phyloP scores from a whole-genome alignment of 176 grass and related monocot genomes.

The Triticum urartu region DNA sequence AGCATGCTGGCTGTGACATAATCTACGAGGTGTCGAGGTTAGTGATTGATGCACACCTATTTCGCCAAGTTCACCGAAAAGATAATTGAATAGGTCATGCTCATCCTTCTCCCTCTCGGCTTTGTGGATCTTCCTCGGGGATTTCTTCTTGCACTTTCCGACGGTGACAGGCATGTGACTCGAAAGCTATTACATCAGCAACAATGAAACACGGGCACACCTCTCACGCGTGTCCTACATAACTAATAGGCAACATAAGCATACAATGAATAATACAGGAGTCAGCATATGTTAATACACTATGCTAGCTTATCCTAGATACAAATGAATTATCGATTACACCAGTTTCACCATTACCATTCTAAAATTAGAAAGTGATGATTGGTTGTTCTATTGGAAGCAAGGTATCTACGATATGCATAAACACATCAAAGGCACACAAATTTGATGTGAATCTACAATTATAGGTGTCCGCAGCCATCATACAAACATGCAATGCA shows the following conservation, averaged over 20 bases:
- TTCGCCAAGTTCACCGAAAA: conserved; percentile 50
- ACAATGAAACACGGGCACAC: background rate
- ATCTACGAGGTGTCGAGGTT: no score
- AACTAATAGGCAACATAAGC: background rate
- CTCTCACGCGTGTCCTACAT: background rate
- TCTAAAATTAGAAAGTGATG: no score
- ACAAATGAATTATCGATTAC: no score
- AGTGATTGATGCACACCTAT: no score
- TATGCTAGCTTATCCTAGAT: background rate
- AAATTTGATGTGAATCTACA: conserved; percentile 23
- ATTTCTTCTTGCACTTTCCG: conserved; percentile 53
- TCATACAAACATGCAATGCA: background rate
- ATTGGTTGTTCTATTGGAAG: background rate
- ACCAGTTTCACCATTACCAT: no score
- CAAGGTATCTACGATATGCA: conserved; percentile 1
- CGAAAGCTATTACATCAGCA: background rate
- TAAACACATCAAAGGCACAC: background rate
- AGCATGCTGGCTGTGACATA: background rate
- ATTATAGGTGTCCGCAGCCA: conserved; percentile 3
- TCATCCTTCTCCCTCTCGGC: conserved; percentile 85
- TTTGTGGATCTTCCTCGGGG: conserved; percentile 66
- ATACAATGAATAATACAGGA: background rate
- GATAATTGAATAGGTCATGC: conserved; percentile 72
- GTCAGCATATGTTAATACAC: background rate
- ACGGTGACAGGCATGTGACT: conserved; percentile 37